Percentiles rank a stretch among this genome's conserved stretches.
These are phyloP conservation scores for Venturia oleaginea DNA, from an alignment of 2,329 filamentous ascomycete species.

Conservation along the genomic window DNA sequence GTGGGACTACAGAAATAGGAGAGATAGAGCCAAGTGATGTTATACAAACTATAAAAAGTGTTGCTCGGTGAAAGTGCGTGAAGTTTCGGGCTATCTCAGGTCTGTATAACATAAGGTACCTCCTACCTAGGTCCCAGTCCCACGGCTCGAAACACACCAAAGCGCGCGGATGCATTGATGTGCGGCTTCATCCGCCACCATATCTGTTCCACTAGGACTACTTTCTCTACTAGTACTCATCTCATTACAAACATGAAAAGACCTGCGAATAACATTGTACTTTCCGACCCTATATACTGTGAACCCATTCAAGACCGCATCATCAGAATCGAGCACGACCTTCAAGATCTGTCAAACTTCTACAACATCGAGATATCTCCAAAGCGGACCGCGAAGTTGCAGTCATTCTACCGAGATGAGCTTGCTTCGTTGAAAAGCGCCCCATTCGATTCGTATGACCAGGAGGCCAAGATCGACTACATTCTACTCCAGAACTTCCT, in stretches of 20 bases:
- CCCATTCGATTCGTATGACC: slow-evolving; percentile 30
- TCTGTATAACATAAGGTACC: slow-evolving; percentile 1
- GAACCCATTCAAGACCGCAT: slow-evolving; percentile 1
- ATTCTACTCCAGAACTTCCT: slow-evolving; percentile 43
- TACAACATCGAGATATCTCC: slow-evolving; percentile 42
- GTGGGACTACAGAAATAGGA: not conserved
- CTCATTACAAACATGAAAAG: not conserved
- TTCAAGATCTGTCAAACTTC: slow-evolving; percentile 39
- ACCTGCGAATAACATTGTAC: not conserved
- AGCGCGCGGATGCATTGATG: not conserved
- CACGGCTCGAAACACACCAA: not conserved
- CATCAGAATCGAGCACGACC: slow-evolving; percentile 33
- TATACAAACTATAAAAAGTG: not conserved
- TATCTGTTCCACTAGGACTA: not conserved
- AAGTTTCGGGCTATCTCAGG: not conserved
- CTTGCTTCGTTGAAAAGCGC: slow-evolving; percentile 28
- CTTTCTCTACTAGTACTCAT: not conserved
- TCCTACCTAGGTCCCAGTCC: too few relatives aligned
- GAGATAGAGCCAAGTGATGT: not conserved
- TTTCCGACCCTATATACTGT: not conserved
- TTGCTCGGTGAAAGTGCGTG: not conserved
- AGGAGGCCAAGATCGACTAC: slow-evolving; percentile 41
- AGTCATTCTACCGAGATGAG: slow-evolving; percentile 35
- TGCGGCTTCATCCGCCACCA: not conserved
- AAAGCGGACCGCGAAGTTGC: slow-evolving; percentile 31